These are phyloP conservation scores for Juglanconis oblonga DNA, from an alignment of 2,329 filamentous ascomycete species.

Conservation along the genomic window DNA sequence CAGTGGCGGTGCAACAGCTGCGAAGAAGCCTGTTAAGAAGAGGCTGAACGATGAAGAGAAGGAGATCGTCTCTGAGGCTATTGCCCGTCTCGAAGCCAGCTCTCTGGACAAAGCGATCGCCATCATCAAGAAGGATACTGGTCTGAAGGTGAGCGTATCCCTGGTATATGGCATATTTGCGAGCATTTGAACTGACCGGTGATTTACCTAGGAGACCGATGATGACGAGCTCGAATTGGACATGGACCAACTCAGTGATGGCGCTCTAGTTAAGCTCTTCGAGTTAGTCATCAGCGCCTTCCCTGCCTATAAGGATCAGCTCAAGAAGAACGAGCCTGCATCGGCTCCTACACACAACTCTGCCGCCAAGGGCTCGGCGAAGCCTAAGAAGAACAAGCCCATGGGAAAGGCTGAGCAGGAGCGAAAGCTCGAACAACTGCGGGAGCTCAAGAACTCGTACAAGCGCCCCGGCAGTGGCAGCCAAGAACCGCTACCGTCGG, in stretches of 20 bases:
- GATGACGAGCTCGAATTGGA: slow-evolving; percentile 59
- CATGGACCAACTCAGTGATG: slow-evolving; percentile 54
- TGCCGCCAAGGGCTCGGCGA: slow-evolving; percentile 34
- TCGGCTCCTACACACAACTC: slow-evolving; percentile 19
- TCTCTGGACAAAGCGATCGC: slow-evolving; percentile 78
- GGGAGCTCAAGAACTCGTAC: slow-evolving; percentile 55
- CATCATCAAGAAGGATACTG: slow-evolving; percentile 86
- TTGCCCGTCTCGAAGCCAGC: slow-evolving; percentile 74
- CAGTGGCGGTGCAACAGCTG: slow-evolving; percentile 20
- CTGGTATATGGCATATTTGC: neutral
- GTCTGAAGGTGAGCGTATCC: slow-evolving; percentile 58
- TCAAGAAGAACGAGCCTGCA: slow-evolving; percentile 30
- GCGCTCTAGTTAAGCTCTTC: slow-evolving; percentile 53
- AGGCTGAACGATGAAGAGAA: slow-evolving; percentile 78
- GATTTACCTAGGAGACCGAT: slow-evolving; percentile 48
- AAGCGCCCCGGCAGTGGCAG: slow-evolving; percentile 44
- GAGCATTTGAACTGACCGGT: slow-evolving; percentile 25
- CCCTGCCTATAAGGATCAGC: slow-evolving; percentile 32
- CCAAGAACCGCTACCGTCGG: slow-evolving; percentile 40
- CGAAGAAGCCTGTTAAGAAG: slow-evolving; percentile 47
- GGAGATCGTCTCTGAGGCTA: slow-evolving; percentile 83
- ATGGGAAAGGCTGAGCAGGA: slow-evolving; percentile 74
- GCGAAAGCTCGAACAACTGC: slow-evolving; percentile 61
- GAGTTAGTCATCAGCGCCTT: slow-evolving; percentile 40
- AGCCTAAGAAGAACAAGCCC: slow-evolving; percentile 72